Base-by-base conservation (phyloP, 768 basidiomycete species). In the Cantharellus cinnabarinus region DNA sequence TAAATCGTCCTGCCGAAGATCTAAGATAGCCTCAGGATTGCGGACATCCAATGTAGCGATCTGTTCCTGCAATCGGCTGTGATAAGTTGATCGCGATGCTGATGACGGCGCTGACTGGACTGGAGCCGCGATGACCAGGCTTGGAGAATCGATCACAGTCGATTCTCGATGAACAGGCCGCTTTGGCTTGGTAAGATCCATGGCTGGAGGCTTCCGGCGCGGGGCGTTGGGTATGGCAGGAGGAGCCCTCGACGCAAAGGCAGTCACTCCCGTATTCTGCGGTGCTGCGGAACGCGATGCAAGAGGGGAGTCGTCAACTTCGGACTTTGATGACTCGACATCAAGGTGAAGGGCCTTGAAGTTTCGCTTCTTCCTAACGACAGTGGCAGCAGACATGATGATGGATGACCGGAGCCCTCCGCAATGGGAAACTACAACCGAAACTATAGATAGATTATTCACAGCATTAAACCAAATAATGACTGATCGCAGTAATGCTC, bases 1-100 rank as follows among this genome's bases (percentile, higher is more conserved):
- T 67, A 99, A 73, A 69, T 98, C 95, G 68, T 94, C 91, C 64
- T 84, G 81, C 65, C 80, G 75, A 64, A 98, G 72, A 66, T 94
- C 86, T 64, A 75, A 68, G 71, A 87, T 87, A 68, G 82, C 81
- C 72, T 89, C 85, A 41, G 82, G 80, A 65, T 84, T 86, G 42
- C 67, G 67, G 73, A 89, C 76, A 64, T 93, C 89, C 61, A 94
- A 72, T 64, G 78, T 89, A 29, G 88, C 89, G 41, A 95, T 78
- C 14, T 87, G 89, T 62, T 81, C 85, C 15, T 84, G 83, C 3
- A 94, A 77, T 3, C 82, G 78, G 35, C 78, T 78, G 70, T 91
- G 87, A 64, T 87, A 86, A 29, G 80, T 85, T 66, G 79, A 82
- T 62, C 85, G 77, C 59, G 72, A 71, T 56, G 77, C 71, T 55